Conservation (phyloP, 768 basidiomycete genomes). For the Auriculariales sp. region DNA sequence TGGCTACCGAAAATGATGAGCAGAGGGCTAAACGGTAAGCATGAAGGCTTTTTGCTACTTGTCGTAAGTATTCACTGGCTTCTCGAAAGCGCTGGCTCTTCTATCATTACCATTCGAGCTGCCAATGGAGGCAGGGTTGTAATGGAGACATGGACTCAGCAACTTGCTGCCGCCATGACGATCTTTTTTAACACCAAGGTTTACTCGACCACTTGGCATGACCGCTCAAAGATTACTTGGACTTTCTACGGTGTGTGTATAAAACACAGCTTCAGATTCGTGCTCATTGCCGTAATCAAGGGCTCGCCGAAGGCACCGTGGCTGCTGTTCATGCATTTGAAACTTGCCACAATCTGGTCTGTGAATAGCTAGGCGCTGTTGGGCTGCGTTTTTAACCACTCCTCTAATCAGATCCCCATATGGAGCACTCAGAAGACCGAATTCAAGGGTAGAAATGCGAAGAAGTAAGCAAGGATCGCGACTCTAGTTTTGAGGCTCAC, state of each 20-base stretch:
- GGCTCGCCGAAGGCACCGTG: neutral
- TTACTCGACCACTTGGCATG: neutral
- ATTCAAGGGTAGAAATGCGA: neutral
- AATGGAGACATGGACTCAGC: neutral
- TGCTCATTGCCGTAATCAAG: no score
- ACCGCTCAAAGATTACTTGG: neutral
- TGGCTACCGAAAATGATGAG: slow-evolving; percentile 4
- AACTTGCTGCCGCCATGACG: neutral
- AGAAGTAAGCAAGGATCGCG: neutral
- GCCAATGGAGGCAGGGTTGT: neutral
- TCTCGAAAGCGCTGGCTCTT: neutral
- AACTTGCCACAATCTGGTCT: neutral
- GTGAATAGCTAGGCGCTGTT: neutral
- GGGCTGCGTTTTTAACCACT: neutral
- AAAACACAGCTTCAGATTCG: no score
- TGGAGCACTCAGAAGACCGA: neutral
- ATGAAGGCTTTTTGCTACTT: no score
- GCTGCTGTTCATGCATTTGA: neutral
- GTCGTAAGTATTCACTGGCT: no score
- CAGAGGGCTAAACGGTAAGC: slow-evolving; percentile 1
- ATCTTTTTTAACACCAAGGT: neutral
- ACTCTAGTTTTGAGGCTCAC: no score
- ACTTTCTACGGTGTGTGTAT: neutral
- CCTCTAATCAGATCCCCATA: neutral
- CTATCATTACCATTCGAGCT: neutral